Conservation (phyloP, 2,329 filamentous ascomycete genomes). For the Beauveria bassiana region DNA sequence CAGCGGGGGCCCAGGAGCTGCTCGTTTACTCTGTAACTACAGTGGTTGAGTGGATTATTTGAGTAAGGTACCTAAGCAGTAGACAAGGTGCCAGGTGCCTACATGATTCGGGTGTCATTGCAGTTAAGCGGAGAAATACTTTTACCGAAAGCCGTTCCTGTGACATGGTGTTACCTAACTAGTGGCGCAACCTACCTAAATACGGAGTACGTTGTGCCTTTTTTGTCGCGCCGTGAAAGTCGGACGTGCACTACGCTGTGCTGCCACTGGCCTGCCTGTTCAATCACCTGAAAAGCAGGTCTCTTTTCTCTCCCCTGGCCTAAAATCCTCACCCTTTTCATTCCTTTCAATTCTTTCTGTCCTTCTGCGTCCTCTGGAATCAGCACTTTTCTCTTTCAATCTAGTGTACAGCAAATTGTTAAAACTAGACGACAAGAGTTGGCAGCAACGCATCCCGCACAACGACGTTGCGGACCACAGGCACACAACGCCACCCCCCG, state of each 20-base stretch:
- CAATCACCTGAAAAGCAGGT: background rate
- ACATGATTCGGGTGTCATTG: too few relatives aligned
- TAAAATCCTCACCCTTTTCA: slow-evolving; percentile 14
- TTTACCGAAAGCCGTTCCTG: background rate
- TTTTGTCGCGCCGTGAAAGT: background rate
- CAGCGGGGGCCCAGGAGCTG: background rate
- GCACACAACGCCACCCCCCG: background rate
- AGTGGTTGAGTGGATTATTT: background rate
- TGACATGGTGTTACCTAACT: background rate
- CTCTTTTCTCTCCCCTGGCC: slow-evolving; percentile 13
- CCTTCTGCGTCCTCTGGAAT: background rate
- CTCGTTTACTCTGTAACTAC: background rate
- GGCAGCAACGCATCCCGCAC: background rate
- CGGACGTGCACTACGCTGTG: background rate
- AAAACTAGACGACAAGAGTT: background rate
- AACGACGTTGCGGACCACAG: background rate
- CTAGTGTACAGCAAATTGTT: background rate
- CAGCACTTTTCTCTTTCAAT: background rate
- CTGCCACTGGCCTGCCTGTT: background rate
- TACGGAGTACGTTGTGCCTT: too few relatives aligned
- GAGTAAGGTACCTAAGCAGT: too few relatives aligned
- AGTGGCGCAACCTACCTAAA: background rate
- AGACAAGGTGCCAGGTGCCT: too few relatives aligned
- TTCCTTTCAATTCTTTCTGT: background rate
- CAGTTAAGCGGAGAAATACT: background rate